These are phyloP conservation scores for Cryptococcus sp. DNA, from an alignment of 1,284 basidiomycete species.

Conservation along the genomic window DNA sequence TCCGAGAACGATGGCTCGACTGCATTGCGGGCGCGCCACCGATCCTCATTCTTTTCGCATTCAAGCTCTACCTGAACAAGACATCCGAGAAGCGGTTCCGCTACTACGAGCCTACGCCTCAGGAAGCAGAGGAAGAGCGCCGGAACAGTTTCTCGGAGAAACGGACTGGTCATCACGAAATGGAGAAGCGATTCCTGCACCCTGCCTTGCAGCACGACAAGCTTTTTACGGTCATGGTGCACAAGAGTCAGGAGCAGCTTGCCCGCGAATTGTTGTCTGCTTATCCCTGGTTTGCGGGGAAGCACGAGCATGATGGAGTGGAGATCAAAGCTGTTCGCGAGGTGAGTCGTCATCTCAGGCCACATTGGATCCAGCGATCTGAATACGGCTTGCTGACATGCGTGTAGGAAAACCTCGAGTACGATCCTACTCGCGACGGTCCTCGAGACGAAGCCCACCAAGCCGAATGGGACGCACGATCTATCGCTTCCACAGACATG, in stretches of 20 bases:
- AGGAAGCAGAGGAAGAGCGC: constrained; percentile 50
- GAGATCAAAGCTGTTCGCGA: constrained; percentile 50
- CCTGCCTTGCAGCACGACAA: constrained; percentile 54
- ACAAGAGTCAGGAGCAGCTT: constrained; percentile 51
- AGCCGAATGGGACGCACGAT: constrained; percentile 47
- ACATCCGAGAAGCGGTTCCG: constrained; percentile 71
- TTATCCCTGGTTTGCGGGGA: constrained; percentile 51
- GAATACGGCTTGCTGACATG: neutral
- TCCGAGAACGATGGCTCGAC: constrained; percentile 67
- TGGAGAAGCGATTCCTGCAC: constrained; percentile 57
- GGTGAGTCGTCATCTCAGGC: constrained; percentile 19
- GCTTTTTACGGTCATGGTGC: constrained; percentile 53
- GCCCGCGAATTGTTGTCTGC: constrained; percentile 47
- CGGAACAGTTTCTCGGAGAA: constrained; percentile 39
- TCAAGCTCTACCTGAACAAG: constrained; percentile 78
- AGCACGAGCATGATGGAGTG: constrained; percentile 40
- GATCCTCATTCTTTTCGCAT: constrained; percentile 69
- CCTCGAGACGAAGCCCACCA: constrained; percentile 37
- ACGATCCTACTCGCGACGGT: constrained; percentile 47
- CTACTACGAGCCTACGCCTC: constrained; percentile 60
- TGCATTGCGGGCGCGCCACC: constrained; percentile 64
- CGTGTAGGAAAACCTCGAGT: constrained; percentile 51
- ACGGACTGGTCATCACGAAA: constrained; percentile 52
- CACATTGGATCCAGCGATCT: too few species aligned
- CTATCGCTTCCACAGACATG: constrained; percentile 46